A percentile compares a stretch with the other conserved stretches of the same genome.
phyloP scores from a whole-genome alignment of 257 asterid genomes.

The Eucommia ulmoides region DNA sequence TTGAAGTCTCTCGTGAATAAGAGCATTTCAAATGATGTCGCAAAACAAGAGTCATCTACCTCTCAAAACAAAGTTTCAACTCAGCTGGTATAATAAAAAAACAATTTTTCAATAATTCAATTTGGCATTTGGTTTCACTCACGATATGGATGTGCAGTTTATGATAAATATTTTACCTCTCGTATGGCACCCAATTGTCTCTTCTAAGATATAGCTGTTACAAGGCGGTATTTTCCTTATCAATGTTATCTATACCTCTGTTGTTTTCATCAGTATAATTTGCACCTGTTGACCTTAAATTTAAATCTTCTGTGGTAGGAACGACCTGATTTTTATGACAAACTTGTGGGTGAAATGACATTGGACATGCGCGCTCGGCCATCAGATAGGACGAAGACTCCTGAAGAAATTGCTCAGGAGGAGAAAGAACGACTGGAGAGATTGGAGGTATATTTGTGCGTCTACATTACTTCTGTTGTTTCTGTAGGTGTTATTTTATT shows the following conservation, averaged over 20 bases:
- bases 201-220: neutral
- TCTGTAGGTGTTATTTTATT: neutral
- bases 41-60: constrained; percentile 26
- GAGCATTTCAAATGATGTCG: constrained; percentile 26
- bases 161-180: neutral
- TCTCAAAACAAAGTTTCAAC: constrained; percentile 21
- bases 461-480: neutral
- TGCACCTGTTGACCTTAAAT: constrained; percentile 2
- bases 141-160: too few species aligned
- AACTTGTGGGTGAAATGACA: constrained; percentile 63
- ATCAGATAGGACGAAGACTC: constrained; percentile 78
- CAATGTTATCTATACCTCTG: neutral
- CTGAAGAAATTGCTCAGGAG: constrained; percentile 91
- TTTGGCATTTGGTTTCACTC: too few species aligned
- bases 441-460: constrained; percentile 53
- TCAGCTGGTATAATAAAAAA: constrained; percentile 34
- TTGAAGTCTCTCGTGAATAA: constrained; percentile 53
- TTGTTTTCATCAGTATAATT: neutral
- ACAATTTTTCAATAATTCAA: too few species aligned
- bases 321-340: constrained; percentile 65
- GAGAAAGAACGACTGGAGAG: constrained; percentile 86
- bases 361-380: constrained; percentile 88
- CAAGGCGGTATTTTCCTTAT: neutral
- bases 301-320: constrained; percentile 39
- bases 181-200: neutral